Conservation (phyloP, 208 protist species). For the Trypanosomatidae sp. region DNA sequence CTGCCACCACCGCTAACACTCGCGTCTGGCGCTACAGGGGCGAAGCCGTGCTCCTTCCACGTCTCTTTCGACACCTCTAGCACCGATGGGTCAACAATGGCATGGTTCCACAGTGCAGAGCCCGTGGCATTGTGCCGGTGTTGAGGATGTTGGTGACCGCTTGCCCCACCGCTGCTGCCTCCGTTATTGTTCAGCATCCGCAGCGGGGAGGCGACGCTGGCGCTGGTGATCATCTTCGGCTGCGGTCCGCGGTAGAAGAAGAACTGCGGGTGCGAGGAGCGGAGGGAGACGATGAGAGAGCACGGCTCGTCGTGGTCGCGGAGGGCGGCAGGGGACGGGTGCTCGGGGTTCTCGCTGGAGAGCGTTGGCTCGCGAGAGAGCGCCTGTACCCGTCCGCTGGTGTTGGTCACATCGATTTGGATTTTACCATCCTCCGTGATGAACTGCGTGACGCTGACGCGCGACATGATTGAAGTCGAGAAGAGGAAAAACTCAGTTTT, state of each 20-base stretch:
- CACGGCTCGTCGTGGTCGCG: constrained; percentile 35
- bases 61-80: constrained; percentile 15
- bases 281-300: constrained; percentile 65
- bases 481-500: no score
- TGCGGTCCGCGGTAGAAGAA: constrained; percentile 37
- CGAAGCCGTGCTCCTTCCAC: constrained; percentile 22
- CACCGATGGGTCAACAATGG: constrained; percentile 12
- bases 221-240: background rate
- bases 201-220: constrained; percentile 10
- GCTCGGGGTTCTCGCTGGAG: background rate
- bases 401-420: constrained; percentile 34
- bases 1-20: no score
- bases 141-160: background rate
- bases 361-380: background rate
- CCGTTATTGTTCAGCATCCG: background rate
- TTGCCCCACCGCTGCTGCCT: background rate
- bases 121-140: background rate
- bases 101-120: constrained; percentile 9
- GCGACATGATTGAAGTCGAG: no score
- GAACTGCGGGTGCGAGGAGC: constrained; percentile 55
- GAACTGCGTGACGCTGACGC: constrained; percentile 29
- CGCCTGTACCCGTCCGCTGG: constrained; percentile 14
- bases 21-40: constrained; percentile 7
- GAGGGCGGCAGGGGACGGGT: background rate
- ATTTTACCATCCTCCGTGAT: constrained; percentile 35